Percentiles rank a stretch among this genome's conserved stretches.
Conservation (phyloP, 2,329 filamentous ascomycete genomes). For the Acrocalymma vagum region DNA sequence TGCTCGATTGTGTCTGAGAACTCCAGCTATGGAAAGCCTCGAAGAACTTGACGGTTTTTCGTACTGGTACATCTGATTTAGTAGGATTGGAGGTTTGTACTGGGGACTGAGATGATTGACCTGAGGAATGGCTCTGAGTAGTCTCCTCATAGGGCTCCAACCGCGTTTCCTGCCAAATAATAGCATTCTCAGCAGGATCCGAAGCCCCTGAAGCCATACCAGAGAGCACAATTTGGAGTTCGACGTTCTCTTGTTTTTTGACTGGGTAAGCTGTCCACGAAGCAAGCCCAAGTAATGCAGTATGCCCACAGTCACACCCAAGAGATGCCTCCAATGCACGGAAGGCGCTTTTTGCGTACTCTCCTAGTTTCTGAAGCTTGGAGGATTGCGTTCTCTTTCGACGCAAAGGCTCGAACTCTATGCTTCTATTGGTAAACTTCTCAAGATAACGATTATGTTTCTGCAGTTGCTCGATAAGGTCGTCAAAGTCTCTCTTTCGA, state of each 20-base stretch:
- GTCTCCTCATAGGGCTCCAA: constrained; percentile 1
- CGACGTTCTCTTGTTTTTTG: not conserved
- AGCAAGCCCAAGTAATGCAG: constrained; percentile 2
- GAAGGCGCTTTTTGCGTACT: constrained; percentile 4
- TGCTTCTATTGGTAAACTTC: constrained; percentile 7
- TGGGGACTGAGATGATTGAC: not conserved
- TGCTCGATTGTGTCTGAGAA: not conserved
- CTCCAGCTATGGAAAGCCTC: not conserved
- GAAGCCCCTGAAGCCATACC: not conserved
- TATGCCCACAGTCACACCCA: constrained; percentile 5
- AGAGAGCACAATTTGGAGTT: not conserved
- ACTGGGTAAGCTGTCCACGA: not conserved
- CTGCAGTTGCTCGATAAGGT: constrained; percentile 4
- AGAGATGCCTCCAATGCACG: constrained; percentile 2
- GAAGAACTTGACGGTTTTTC: not conserved
- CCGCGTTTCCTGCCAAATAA: constrained; percentile 4
- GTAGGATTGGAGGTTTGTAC: not conserved
- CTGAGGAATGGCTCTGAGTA: not conserved
- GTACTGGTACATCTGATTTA: not conserved
- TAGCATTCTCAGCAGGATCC: not conserved
- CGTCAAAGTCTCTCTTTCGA: constrained; percentile 3
- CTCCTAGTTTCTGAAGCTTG: constrained; percentile 3
- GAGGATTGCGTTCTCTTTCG: constrained; percentile 1
- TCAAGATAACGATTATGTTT: constrained; percentile 6
- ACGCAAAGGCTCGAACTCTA: constrained; percentile 1